A percentile compares a stretch with the other conserved stretches of the same genome.
phyloP scores from a whole-genome alignment of 2,329 filamentous ascomycete genomes.

The Scytalidium sp. region DNA sequence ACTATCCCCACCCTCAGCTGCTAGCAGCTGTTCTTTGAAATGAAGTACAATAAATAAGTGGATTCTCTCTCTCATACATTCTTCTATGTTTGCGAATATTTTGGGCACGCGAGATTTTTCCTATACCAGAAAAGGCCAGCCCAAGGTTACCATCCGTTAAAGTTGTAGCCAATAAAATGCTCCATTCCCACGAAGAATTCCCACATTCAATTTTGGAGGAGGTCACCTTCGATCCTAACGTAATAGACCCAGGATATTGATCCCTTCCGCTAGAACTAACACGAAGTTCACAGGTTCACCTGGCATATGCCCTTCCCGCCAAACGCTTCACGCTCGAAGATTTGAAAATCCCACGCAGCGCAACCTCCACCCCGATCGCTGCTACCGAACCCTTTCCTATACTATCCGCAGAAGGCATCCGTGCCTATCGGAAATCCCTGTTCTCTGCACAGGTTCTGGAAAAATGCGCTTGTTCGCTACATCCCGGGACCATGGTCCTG shows the following conservation, averaged over 20 bases:
- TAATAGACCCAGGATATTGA: background rate
- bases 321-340: conserved; percentile 5
- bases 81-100: too few species aligned
- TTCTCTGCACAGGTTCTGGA: conserved; percentile 3
- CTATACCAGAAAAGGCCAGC: too few species aligned
- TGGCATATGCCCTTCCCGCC: conserved; percentile 2
- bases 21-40: too few species aligned
- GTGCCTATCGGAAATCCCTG: conserved; percentile 4
- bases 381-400: conserved; percentile 6
- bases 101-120: too few species aligned
- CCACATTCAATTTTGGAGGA: background rate
- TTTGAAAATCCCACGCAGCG: conserved; percentile 2
- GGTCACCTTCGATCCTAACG: background rate
- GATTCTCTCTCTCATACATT: too few species aligned
- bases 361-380: conserved; percentile 3
- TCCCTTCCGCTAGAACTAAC: background rate
- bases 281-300: conserved; percentile 3
- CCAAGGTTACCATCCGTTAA: too few species aligned
- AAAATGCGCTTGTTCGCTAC: conserved; percentile 1
- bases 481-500: conserved; percentile 18
- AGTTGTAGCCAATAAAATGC: too few species aligned
- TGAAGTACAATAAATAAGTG: too few species aligned
- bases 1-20: too few species aligned
- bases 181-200: too few species aligned
- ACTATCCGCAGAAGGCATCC: conserved; percentile 6